Evolutionary conservation across 352 stramenopile genomes (phyloP).

Genomic region (Globisporangium viniferum): DNA sequence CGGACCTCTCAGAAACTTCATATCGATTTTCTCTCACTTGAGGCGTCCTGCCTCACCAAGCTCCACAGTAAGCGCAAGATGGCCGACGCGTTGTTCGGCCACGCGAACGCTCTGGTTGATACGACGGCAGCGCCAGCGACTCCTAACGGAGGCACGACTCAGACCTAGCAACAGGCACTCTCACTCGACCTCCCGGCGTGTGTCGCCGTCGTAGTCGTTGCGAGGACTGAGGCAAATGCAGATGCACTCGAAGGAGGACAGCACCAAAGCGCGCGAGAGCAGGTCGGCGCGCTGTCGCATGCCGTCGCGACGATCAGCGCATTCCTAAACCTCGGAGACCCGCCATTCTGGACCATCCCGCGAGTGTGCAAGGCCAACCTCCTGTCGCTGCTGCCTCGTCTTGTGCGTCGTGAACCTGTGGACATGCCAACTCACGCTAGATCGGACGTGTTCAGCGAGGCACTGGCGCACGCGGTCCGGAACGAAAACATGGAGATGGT

Average conservation of each 20-base stretch:
- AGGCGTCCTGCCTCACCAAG: no score
- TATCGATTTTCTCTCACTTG: no score
- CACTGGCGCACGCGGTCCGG: not conserved
- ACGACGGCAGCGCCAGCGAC: no score
- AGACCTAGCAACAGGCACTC: no score
- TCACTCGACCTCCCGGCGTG: no score
- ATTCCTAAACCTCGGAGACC: not conserved
- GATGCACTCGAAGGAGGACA: not conserved
- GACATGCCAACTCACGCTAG: not conserved
- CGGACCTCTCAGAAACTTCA: no score
- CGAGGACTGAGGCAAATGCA: no score
- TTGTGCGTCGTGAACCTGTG: not conserved
- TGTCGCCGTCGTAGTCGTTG: no score
- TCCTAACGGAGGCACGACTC: no score
- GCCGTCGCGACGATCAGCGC: not conserved
- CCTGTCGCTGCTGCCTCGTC: not conserved
- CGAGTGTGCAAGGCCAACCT: not conserved
- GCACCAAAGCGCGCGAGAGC: not conserved
- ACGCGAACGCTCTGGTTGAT: no score
- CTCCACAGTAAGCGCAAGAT: no score
- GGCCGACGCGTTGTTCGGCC: no score
- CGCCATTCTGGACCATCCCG: not conserved
- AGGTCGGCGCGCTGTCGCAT: not conserved
- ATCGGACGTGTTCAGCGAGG: not conserved
- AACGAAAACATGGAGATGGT: slow-evolving; percentile 4